Conservation (phyloP, 2,329 filamentous ascomycete species). For the Clarireedia sp. region DNA sequence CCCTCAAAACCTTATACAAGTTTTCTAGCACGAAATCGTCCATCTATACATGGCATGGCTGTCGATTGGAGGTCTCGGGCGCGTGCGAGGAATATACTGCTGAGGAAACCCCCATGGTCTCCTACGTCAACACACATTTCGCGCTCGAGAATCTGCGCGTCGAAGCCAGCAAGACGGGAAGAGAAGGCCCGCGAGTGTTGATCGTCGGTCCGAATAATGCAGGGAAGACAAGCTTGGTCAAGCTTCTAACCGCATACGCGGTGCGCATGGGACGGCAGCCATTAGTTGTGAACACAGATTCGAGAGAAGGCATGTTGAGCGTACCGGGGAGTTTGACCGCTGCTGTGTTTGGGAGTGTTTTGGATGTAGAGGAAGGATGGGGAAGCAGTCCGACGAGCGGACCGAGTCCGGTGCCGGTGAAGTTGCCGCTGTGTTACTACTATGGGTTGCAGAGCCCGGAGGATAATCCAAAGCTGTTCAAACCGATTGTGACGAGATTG, state of each 20-base stretch:
- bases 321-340: slow-evolving; percentile 78
- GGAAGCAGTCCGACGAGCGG: slow-evolving; percentile 86
- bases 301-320: slow-evolving; percentile 68
- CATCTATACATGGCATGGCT: slow-evolving; percentile 88
- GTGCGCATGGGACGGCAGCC: slow-evolving; percentile 67
- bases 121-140: slow-evolving; percentile 81
- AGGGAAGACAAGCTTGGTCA: slow-evolving; percentile 77
- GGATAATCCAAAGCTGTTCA: slow-evolving; percentile 66
- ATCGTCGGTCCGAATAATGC: slow-evolving; percentile 69
- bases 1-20: slow-evolving; percentile 67
- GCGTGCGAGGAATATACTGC: slow-evolving; percentile 51
- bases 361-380: slow-evolving; percentile 86
- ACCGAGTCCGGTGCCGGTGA: slow-evolving; percentile 79
- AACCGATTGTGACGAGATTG: slow-evolving; percentile 64
- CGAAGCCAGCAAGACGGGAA: slow-evolving; percentile 41
- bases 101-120: slow-evolving; percentile 73
- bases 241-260: slow-evolving; percentile 72
- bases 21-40: slow-evolving; percentile 79
- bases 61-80: slow-evolving; percentile 69
- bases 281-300: slow-evolving; percentile 76
- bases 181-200: slow-evolving; percentile 70
- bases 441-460: slow-evolving; percentile 69
- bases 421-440: slow-evolving; percentile 85
- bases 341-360: slow-evolving; percentile 75
- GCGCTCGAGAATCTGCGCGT: slow-evolving; percentile 68